A percentile compares a stretch with the other conserved stretches of the same genome.
phyloP scores from a whole-genome alignment of 306 rosid species.

The Malus orientalis region DNA sequence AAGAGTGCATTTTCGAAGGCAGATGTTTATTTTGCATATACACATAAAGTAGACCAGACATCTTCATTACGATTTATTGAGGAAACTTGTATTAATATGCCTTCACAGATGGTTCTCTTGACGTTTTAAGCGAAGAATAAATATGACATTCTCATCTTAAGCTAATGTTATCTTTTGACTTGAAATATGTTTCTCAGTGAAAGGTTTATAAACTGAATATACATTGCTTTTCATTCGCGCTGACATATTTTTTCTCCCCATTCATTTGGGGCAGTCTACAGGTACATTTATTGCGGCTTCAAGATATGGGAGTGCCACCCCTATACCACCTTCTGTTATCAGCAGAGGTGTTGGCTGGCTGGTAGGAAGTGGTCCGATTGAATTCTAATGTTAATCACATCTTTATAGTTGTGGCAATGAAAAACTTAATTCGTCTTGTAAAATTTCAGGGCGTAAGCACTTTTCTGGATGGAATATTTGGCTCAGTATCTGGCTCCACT shows the following conservation, averaged over 20 bases:
- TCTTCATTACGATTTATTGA: background rate
- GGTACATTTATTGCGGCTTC: constrained; percentile 81
- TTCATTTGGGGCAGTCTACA: constrained; percentile 45
- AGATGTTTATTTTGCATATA: background rate
- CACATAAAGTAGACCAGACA: background rate
- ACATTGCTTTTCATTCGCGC: constrained; percentile 7
- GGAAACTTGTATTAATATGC: background rate
- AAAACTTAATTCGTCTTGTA: constrained; percentile 6
- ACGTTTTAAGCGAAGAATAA: background rate
- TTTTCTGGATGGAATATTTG: constrained; percentile 64
- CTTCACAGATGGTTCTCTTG: background rate
- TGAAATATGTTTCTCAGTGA: background rate
- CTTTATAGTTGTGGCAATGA: background rate
- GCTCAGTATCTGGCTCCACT: constrained; percentile 60
- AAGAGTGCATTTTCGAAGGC: background rate
- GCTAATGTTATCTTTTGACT: background rate
- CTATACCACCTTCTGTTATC: constrained; percentile 67
- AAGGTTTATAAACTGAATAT: background rate
- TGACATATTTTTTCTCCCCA: constrained; percentile 10
- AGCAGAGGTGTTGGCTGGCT: constrained; percentile 90
- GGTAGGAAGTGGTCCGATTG: constrained; percentile 35
- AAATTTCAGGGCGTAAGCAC: constrained; percentile 64
- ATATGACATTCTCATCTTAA: background rate
- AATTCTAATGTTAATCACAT: background rate
- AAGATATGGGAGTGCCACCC: constrained; percentile 84